Percentiles rank a stretch among this genome's conserved stretches.
Conservation (phyloP, 148 eudicot species). For the Camellia sinensis region DNA sequence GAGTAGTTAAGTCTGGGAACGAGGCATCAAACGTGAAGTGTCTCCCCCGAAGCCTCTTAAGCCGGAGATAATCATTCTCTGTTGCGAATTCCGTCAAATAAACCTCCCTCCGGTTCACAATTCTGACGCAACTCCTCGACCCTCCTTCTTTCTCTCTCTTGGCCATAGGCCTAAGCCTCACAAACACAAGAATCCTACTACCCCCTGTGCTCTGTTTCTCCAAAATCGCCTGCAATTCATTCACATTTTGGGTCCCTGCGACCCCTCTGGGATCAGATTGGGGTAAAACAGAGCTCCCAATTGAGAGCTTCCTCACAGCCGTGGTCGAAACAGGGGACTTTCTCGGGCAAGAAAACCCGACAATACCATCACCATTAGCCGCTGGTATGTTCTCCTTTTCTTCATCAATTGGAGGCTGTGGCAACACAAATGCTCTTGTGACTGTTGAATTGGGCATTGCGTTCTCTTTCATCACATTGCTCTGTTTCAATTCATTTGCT, state of each 20-base stretch:
- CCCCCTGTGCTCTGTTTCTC: constrained; percentile 27
- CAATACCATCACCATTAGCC: constrained; percentile 37
- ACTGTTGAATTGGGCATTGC: constrained; percentile 37
- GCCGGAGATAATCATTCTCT: constrained; percentile 75
- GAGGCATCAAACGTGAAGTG: constrained; percentile 88
- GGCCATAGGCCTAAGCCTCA: constrained; percentile 83
- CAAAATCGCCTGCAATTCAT: constrained; percentile 38
- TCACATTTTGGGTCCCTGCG: constrained; percentile 26
- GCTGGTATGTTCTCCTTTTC: constrained; percentile 51
- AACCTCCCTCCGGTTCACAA: constrained; percentile 69
- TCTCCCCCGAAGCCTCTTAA: constrained; percentile 80
- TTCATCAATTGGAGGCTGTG: constrained; percentile 40
- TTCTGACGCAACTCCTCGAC: constrained; percentile 57
- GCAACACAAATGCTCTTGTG: constrained; percentile 46
- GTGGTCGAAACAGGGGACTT: constrained; percentile 35
- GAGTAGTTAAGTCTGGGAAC: constrained; percentile 66
- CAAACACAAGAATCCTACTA: constrained; percentile 72
- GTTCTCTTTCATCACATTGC: constrained; percentile 46
- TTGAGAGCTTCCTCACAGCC: constrained; percentile 64
- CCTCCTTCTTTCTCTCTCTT: constrained; percentile 72
- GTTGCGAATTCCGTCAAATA: constrained; percentile 69
- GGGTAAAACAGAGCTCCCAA: constrained; percentile 33
- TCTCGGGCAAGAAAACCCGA: constrained; percentile 55
- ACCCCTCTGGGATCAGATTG: constrained; percentile 35
- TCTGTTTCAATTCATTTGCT: constrained; percentile 1